Evolutionary conservation across 1,284 basidiomycete genomes (phyloP).

Genomic region (Termitomyces sp.): DNA sequence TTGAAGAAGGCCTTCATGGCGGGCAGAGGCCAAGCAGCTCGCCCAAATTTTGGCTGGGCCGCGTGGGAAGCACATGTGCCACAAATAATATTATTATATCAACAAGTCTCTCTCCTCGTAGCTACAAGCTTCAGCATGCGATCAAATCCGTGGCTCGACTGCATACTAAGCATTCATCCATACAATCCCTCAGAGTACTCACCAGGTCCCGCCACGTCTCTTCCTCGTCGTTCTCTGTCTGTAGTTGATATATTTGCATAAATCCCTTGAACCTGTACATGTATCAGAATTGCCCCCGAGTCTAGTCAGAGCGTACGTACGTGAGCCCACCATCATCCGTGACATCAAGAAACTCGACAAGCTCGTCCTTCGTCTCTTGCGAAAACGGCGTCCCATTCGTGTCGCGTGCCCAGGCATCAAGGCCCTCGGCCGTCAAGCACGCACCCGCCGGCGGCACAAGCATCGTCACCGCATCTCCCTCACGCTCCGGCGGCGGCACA

Average conservation of each 20-base stretch:
- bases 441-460: conserved; percentile 51
- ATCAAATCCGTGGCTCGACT: conserved; percentile 75
- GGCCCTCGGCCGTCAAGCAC: conserved; percentile 49
- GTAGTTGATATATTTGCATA: conserved; percentile 72
- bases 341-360: conserved; percentile 69
- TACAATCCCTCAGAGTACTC: conserved; percentile 19
- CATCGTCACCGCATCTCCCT: conserved; percentile 17
- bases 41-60: conserved; percentile 14
- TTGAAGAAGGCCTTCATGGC: conserved; percentile 76
- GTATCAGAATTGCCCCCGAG: not conserved
- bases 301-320: conserved; percentile 38
- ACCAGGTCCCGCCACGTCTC: conserved; percentile 80
- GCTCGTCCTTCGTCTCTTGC: conserved; percentile 70
- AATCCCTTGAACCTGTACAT: conserved; percentile 62
- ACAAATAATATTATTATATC: conserved; percentile 1
- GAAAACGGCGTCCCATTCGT: conserved; percentile 73
- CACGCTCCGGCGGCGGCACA: conserved; percentile 32
- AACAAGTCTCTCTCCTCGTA: conserved; percentile 42
- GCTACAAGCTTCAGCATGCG: conserved; percentile 55
- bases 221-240: conserved; percentile 76
- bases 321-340: conserved; percentile 68
- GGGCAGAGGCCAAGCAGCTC: not conserved
- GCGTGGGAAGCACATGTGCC: conserved; percentile 22
- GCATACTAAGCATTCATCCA: conserved; percentile 9
- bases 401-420: conserved; percentile 70